A percentile compares a stretch with the other conserved stretches of the same genome.
These are phyloP conservation scores for Butyriboletus loyo DNA, from an alignment of 768 basidiomycete species.

Conservation along the genomic window DNA sequence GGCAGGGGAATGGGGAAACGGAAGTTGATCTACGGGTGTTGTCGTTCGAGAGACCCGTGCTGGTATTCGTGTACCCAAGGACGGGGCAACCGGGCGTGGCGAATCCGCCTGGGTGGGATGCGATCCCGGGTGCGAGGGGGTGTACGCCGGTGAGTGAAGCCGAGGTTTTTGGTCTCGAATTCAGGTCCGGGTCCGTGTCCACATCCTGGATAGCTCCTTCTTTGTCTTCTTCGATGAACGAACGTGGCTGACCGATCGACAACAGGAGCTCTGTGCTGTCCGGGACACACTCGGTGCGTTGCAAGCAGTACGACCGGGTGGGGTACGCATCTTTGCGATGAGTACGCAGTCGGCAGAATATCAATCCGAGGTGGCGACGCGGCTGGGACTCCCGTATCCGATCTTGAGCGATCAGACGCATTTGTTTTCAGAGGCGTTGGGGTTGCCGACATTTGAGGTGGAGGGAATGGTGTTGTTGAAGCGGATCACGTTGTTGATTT, in stretches of 20 bases:
- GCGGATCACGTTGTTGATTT: constrained; percentile 18
- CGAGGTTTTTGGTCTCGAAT: background rate
- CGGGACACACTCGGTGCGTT: constrained; percentile 11
- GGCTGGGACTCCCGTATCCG: constrained; percentile 15
- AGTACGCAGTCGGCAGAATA: constrained; percentile 20
- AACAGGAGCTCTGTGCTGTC: constrained; percentile 20
- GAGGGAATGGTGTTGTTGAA: constrained; percentile 16
- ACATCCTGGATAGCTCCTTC: background rate
- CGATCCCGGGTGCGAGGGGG: constrained; percentile 22
- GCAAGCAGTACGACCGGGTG: background rate
- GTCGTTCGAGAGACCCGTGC: constrained; percentile 16
- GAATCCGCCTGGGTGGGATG: constrained; percentile 19
- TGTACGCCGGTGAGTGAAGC: constrained; percentile 21
- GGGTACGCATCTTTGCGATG: constrained; percentile 13
- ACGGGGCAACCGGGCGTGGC: constrained; percentile 15
- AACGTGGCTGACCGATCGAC: background rate
- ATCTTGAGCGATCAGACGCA: constrained; percentile 19
- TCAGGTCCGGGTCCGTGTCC: background rate
- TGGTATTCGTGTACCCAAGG: constrained; percentile 24
- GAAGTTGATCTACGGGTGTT: constrained; percentile 9
- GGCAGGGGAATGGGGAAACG: background rate
- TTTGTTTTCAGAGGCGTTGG: constrained; percentile 7
- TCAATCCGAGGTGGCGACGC: constrained; percentile 17
- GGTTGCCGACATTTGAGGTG: constrained; percentile 21
- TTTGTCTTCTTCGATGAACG: background rate